Percentiles rank a stretch among this genome's conserved stretches.
Conservation (phyloP, 805 yeast species). For the Candida piceae region DNA sequence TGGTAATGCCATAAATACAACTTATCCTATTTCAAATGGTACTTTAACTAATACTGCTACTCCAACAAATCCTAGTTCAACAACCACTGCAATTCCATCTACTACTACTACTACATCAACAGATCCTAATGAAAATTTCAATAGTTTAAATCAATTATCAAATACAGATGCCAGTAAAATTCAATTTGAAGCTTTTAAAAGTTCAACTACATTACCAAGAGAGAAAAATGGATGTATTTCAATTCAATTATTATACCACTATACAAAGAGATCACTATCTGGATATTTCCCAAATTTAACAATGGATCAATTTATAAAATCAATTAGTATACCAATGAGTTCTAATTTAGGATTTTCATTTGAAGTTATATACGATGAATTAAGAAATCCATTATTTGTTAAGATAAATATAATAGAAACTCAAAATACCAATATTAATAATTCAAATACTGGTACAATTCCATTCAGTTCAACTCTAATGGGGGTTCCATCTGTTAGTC, state of each 20-base stretch:
- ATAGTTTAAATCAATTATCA: slow-evolving; percentile 4
- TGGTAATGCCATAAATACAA: neutral
- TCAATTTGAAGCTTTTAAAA: slow-evolving; percentile 38
- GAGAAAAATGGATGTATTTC: slow-evolving; percentile 19
- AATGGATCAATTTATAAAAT: slow-evolving; percentile 27
- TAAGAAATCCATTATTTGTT: slow-evolving; percentile 40
- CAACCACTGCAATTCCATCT: neutral
- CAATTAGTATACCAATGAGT: slow-evolving; percentile 31
- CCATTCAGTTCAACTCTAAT: slow-evolving; percentile 4
- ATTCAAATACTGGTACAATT: neutral
- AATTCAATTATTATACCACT: slow-evolving; percentile 21
- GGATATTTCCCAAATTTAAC: slow-evolving; percentile 32
- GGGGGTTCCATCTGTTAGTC: slow-evolving; percentile 1
- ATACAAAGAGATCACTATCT: slow-evolving; percentile 32
- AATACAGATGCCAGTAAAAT: slow-evolving; percentile 30
- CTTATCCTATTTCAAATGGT: neutral
- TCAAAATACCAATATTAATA: neutral
- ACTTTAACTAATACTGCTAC: neutral
- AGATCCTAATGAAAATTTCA: neutral
- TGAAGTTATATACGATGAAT: slow-evolving; percentile 41
- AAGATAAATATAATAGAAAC: slow-evolving; percentile 21
- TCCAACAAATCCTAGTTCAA: neutral
- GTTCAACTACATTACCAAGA: slow-evolving; percentile 33
- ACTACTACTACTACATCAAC: too few species aligned
- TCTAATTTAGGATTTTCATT: slow-evolving; percentile 30